These are phyloP conservation scores for Fomitopsis pinicola DNA, from an alignment of 1,284 basidiomycete species.

Conservation along the genomic window DNA sequence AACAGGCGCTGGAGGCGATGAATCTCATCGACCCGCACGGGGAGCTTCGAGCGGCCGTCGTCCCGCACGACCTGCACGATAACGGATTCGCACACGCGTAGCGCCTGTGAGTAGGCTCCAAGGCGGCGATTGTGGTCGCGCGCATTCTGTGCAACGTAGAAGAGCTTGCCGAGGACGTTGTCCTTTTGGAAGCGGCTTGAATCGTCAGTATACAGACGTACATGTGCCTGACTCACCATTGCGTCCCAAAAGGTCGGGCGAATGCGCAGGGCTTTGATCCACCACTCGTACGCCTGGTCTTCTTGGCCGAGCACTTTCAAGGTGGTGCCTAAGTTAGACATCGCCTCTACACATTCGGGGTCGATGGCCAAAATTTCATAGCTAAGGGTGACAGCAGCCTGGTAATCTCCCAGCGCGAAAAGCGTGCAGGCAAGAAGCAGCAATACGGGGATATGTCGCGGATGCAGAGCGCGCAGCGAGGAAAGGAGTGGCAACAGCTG, in stretches of 20 bases:
- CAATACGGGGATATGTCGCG: slow-evolving; percentile 19
- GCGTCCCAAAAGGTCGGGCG: slow-evolving; percentile 26
- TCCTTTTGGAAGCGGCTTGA: slow-evolving; percentile 13
- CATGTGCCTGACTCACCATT: slow-evolving; percentile 12
- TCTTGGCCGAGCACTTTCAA: slow-evolving; percentile 31
- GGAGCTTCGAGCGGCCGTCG: slow-evolving; percentile 12
- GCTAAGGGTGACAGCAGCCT: slow-evolving; percentile 17
- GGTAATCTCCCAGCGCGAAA: slow-evolving; percentile 20
- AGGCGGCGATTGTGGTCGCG: slow-evolving; percentile 8
- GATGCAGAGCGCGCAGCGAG: slow-evolving; percentile 18
- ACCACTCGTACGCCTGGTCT: slow-evolving; percentile 24
- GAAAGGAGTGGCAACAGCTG: slow-evolving; percentile 23
- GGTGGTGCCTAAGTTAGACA: slow-evolving; percentile 50
- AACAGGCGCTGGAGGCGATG: slow-evolving; percentile 22
- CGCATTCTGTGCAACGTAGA: slow-evolving; percentile 16
- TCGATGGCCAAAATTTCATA: slow-evolving; percentile 23
- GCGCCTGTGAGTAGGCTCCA: slow-evolving; percentile 18
- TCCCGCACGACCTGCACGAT: slow-evolving; percentile 13
- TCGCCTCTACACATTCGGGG: slow-evolving; percentile 32
- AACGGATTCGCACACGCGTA: slow-evolving; percentile 20
- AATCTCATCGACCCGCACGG: slow-evolving; percentile 15
- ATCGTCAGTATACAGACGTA: not conserved
- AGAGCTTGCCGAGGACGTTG: slow-evolving; percentile 21
- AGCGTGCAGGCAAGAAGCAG: slow-evolving; percentile 26
- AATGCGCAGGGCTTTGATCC: slow-evolving; percentile 25